Base-by-base conservation (phyloP, 1,284 basidiomycete genomes). In the Cryptococcus sp. region DNA sequence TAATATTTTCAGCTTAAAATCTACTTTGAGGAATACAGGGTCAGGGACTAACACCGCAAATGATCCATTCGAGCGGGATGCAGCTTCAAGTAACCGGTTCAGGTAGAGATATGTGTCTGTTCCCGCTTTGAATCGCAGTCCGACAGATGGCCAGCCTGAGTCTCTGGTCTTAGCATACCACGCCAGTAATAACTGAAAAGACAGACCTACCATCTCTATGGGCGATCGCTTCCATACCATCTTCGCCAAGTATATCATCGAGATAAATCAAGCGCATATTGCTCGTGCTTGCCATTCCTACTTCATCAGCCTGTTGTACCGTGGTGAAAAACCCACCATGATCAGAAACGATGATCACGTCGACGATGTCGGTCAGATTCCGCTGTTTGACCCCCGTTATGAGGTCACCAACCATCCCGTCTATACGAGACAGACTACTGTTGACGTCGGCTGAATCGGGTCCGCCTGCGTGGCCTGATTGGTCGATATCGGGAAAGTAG, bases 271-370 rank as follows among this genome's bases (percentile, higher is more conserved):
- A 81, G 49, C 87, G 83, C 0, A 87, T 85, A 63, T 89, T 83
- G 61, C 85, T 87, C 8, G 91, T 94, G 65, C 88, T 87, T 0
- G 87, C 88, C 93, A 96, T 95, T 3, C 93, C 69, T 67, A 23
- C 17, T 17, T 29, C 39, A 40, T 10, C 19, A 25, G 13, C 16
- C 19, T 29, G 16, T 37, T 13, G 29, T n/a, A 20, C 16, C 23
- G 3, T 23, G n/a, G 4, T n/a, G 25, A 23, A 8, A 11, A 47
- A 58, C 68, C 45, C 50, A 69, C 69, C 93, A 71, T 96, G 93
- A 75, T 96, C 93, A 58, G 87, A 89, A 51, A 96, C 90, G 67
- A 94, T 91, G 25, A 95, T 83, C 26, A 96, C 81, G 73, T 96
- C 90, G 29, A 94, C 87, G 26, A 95, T 88, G 39, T 88, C 83